Base-by-base conservation (phyloP, 2,329 filamentous ascomycete genomes). In the Xylogone sp. region DNA sequence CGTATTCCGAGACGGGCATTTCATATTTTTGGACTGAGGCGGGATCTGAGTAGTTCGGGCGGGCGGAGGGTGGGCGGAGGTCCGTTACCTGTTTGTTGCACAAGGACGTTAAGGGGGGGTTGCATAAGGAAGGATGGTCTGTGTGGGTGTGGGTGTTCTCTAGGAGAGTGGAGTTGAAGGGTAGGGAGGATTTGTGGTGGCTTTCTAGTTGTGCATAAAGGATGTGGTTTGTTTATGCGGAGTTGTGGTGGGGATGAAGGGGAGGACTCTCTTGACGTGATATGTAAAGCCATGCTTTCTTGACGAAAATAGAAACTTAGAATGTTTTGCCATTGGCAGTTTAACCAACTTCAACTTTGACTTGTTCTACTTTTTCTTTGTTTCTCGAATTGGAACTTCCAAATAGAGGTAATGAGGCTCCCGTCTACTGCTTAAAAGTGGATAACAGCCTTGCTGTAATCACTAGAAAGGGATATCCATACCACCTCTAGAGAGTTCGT, bases 11-110 rank as follows among this genome's bases (percentile, higher is more conserved):
- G 48, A 81, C 77, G n/a, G 91, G 89, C 79, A 99, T 87, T 56
- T 87, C 83, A 69, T 94, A 97, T 74, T 97, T 97, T 51, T 91
- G 83, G 4, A 97, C 90, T 9, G 82, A 79, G 43, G 87, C 87
- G 43, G 88, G 80, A 71, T 96, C 92, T 59, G 81, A 87, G 71
- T 88, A 90, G 70, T 97, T 92, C 56, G 83, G 83, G 56, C 88
- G 85, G 56, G 86, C 83, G 46, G 81, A 81, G 45, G 84, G 79
- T 45, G 92, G 92, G 49, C 93, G 86, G 49, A 82, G 86, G 71
- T 97, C 93, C 60, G 78, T 75, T 59, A 96, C 84, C 91, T 96
- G 51, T 42, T 21, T 39, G 8, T n/a, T 10, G 19, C 21, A 21
- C 42, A 13, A 45, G n/a, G n/a, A n/a, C n/a, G n/a, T n/a, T n/a